These are phyloP conservation scores for Cordyceps fumosorosea DNA, from an alignment of 2,329 filamentous ascomycete species.

Conservation along the genomic window DNA sequence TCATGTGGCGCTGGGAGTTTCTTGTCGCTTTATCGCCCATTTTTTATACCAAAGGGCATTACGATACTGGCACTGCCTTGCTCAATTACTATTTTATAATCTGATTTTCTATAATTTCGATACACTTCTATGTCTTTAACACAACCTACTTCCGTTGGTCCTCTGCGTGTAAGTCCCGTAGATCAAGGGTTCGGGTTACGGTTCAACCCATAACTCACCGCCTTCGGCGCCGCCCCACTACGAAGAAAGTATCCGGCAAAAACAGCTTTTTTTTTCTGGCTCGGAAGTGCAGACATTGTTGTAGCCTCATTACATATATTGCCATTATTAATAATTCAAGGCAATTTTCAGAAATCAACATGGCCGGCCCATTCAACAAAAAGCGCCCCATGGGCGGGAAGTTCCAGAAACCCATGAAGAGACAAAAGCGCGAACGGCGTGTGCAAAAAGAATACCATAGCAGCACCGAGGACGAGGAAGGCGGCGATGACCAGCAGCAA, in stretches of 20 bases:
- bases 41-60: background rate
- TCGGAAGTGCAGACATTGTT: background rate
- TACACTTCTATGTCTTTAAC: too few relatives aligned
- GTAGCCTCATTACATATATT: background rate
- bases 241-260: slow-evolving; percentile 9
- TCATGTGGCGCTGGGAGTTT: slow-evolving; percentile 2
- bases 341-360: slow-evolving; percentile 16
- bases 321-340: background rate
- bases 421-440: slow-evolving; percentile 35
- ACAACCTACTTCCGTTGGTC: too few relatives aligned
- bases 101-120: background rate
- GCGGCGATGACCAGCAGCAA: slow-evolving; percentile 25
- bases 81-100: background rate
- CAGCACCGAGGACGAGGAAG: slow-evolving; percentile 41
- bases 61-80: background rate
- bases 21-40: background rate
- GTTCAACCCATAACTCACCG: background rate
- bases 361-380: slow-evolving; percentile 29
- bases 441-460: slow-evolving; percentile 45
- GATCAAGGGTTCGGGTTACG: background rate
- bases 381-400: slow-evolving; percentile 27
- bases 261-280: slow-evolving; percentile 4
- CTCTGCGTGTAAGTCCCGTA: too few relatives aligned
- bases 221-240: slow-evolving; percentile 2
- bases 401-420: slow-evolving; percentile 41